Conservation (phyloP, 306 rosid genomes). For the Astragalus membranaceus region DNA sequence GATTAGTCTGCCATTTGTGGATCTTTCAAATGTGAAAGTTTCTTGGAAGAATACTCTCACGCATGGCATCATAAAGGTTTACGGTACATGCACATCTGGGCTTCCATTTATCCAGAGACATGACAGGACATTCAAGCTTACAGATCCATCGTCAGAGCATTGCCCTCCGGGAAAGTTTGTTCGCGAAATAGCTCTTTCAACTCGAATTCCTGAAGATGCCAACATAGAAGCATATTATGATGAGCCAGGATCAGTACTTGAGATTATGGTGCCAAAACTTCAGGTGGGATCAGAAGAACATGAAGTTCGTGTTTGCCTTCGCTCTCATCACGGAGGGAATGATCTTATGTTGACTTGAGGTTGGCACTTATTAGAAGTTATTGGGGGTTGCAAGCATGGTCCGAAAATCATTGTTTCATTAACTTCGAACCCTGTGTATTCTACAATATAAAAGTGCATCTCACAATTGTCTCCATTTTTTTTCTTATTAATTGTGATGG, state of each 20-base stretch:
- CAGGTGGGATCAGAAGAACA: slow-evolving; percentile 53
- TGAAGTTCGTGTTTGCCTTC: slow-evolving; percentile 54
- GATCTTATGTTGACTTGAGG: slow-evolving; percentile 50
- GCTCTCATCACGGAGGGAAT: slow-evolving; percentile 43
- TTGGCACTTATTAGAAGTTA: slow-evolving; percentile 7
- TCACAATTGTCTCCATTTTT: background rate
- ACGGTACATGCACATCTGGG: slow-evolving; percentile 51
- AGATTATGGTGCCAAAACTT: slow-evolving; percentile 54
- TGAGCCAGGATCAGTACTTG: slow-evolving; percentile 54
- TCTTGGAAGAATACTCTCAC: slow-evolving; percentile 56
- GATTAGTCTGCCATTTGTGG: slow-evolving; percentile 51
- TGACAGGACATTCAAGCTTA: slow-evolving; percentile 57
- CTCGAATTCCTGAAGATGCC: slow-evolving; percentile 59
- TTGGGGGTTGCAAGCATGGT: slow-evolving; percentile 20
- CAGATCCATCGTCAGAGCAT: slow-evolving; percentile 55
- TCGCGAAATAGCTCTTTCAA: slow-evolving; percentile 52
- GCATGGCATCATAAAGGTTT: slow-evolving; percentile 50
- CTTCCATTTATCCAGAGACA: slow-evolving; percentile 44
- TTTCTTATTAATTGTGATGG: slow-evolving; percentile 10
- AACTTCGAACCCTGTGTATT: slow-evolving; percentile 18
- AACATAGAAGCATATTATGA: slow-evolving; percentile 58
- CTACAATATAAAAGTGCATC: slow-evolving; percentile 11
- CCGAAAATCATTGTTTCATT: slow-evolving; percentile 21
- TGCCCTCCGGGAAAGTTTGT: slow-evolving; percentile 58
- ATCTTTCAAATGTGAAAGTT: slow-evolving; percentile 54